phyloP scores from a whole-genome alignment of 257 asterid species.

The Sherardia arvensis region DNA sequence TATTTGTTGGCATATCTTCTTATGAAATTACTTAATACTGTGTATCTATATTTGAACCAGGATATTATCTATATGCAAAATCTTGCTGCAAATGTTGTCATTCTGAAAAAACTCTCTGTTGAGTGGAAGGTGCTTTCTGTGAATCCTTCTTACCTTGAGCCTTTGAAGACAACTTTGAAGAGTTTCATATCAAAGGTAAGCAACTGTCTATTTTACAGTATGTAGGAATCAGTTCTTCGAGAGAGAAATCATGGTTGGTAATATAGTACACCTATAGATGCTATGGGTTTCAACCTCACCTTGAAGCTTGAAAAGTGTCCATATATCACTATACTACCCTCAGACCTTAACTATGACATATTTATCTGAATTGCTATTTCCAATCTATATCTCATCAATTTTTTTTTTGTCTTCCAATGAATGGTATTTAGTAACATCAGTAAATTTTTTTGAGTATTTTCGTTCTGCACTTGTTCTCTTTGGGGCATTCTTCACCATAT shows the following conservation, averaged over 20 bases:
- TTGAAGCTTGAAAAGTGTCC: neutral
- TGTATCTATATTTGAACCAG: slow-evolving; percentile 2
- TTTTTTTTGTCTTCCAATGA: neutral
- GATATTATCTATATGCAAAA: slow-evolving; percentile 20
- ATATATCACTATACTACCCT: no score
- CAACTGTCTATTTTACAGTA: neutral
- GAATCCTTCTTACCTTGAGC: slow-evolving; percentile 12
- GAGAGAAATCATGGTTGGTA: neutral
- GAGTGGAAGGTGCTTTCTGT: slow-evolving; percentile 13
- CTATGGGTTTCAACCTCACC: neutral
- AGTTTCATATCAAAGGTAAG: slow-evolving; percentile 19
- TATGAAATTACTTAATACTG: neutral
- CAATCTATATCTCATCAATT: no score
- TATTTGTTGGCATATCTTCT: neutral
- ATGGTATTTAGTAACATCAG: neutral
- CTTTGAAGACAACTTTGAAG: slow-evolving; percentile 17
- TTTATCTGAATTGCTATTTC: no score
- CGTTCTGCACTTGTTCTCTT: no score
- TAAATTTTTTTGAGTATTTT: neutral
- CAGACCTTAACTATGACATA: neutral
- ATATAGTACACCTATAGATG: neutral
- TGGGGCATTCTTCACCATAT: neutral
- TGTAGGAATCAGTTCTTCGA: neutral
- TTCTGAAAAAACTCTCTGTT: slow-evolving; percentile 20
- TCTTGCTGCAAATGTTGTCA: slow-evolving; percentile 18